Evolutionary conservation across 1,284 basidiomycete species (phyloP), one percentile per base, ranked within the genome.

Genomic region (Megacollybia platyphylla): DNA sequence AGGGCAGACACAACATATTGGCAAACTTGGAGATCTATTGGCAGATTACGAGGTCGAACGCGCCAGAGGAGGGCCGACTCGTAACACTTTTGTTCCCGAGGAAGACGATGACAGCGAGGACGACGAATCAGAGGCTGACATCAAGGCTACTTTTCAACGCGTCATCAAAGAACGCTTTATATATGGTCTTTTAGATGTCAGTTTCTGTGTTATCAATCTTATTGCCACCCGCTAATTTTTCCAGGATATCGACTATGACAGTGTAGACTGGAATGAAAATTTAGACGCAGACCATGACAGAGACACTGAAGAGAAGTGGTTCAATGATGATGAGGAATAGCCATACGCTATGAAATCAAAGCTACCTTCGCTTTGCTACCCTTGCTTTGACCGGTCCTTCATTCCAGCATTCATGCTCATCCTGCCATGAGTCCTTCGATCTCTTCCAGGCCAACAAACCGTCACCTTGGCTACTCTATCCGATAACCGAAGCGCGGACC

Each of bases 11-110:
- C 73, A 75, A 44, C 72, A 79, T 49, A 70, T 87, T 11, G 81
- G 80, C 31, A 84, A 82, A 49, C 59, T 87, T 5, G 84, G 76
- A 0, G 55, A 58, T 9, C 61, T 88, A 8, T 59, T 88, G 5
- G 74, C 70, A 2, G 73, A 68, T 5, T 86, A 83, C 50, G 84
- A 85, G 50, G 83, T 83, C 51, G 84, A 86, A 54, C 67, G 85
- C 46, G 76, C 5, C 20, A 24, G 20, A 76, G 54, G 73, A 70
- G 0, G 76, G 84, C 51, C 63, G 76, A 26, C 57, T 73, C n/a
- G 62, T 77, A 44, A 53, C 49, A 9, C 49, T 6, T 73, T 76
- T 45, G 57, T 79, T 7, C 76, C 78, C 7, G 80, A 83, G 54
- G 81, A 83, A 54, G 76, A 77, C 42, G 49, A 47, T 10, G 44